Conservation (phyloP, 768 basidiomycete genomes). For the Lentinus brumalis region DNA sequence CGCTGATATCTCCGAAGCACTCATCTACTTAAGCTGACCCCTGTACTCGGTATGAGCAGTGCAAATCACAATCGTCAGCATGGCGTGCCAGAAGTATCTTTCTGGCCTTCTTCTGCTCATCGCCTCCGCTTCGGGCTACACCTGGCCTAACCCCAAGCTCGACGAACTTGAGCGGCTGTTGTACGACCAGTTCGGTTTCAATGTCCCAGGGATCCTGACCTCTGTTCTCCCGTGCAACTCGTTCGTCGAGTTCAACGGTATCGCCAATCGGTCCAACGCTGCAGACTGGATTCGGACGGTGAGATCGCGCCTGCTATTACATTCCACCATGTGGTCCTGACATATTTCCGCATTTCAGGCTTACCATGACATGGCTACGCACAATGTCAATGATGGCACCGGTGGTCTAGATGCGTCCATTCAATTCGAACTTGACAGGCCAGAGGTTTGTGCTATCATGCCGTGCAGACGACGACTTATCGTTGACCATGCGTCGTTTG, state of each 20-base stretch:
- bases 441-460: slow-evolving; percentile 36
- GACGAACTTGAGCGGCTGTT: background rate
- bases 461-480: background rate
- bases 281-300: slow-evolving; percentile 5
- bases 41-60: too few relatives aligned
- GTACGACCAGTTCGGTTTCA: slow-evolving; percentile 1
- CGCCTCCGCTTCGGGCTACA: background rate
- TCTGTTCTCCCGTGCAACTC: background rate
- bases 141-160: slow-evolving; percentile 2
- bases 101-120: too few relatives aligned
- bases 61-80: too few relatives aligned
- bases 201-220: background rate
- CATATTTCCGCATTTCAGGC: slow-evolving; percentile 32
- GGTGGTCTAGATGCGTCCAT: slow-evolving; percentile 56
- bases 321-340: background rate
- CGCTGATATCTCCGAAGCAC: too few relatives aligned
- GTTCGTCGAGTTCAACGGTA: slow-evolving; percentile 1
- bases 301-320: background rate
- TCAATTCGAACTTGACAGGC: slow-evolving; percentile 45
- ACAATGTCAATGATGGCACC: slow-evolving; percentile 45
- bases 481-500: background rate
- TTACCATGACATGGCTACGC: slow-evolving; percentile 54
- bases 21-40: too few relatives aligned
- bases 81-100: too few relatives aligned
- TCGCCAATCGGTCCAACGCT: background rate